phyloP scores from a whole-genome alignment of 306 rosid genomes.

The Dalbergia cultrata region DNA sequence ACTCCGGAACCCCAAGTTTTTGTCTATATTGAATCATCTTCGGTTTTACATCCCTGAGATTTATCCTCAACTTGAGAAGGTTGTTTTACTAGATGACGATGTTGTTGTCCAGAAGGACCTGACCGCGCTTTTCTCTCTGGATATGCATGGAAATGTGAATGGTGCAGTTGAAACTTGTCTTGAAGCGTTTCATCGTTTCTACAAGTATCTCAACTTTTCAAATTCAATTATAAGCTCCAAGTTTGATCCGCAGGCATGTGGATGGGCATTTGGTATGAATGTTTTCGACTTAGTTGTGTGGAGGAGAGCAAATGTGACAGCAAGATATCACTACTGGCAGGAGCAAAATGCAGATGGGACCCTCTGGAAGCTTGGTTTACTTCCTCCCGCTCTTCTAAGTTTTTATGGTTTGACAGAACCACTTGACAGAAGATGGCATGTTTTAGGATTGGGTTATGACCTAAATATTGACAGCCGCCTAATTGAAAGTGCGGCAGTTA shows the following conservation, averaged over 20 bases:
- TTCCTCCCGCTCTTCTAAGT: constrained; percentile 91
- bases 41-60: constrained; percentile 96
- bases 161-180: constrained; percentile 99
- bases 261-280: constrained; percentile 99
- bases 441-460: constrained; percentile 94
- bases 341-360: constrained; percentile 83
- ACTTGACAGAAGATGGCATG: constrained; percentile 99
- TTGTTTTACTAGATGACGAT: constrained; percentile 96
- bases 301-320: constrained; percentile 89
- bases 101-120: constrained; percentile 97
- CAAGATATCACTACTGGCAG: constrained; percentile 93
- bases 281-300: constrained; percentile 91
- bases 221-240: constrained; percentile 85
- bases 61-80: constrained; percentile 97
- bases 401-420: constrained; percentile 98
- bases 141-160: constrained; percentile 95
- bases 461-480: constrained; percentile 85
- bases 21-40: constrained; percentile 82
- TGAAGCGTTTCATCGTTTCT: constrained; percentile 92
- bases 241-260: constrained; percentile 97
- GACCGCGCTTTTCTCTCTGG: constrained; percentile 91
- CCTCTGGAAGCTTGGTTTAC: constrained; percentile 93
- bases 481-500: constrained; percentile 91
- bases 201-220: constrained; percentile 96
- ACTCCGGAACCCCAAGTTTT: constrained; percentile 72